Evolutionary conservation across 2,329 filamentous ascomycete species (phyloP), one percentile per base, ranked within the genome.

Genomic region (Colletotrichum sp.): DNA sequence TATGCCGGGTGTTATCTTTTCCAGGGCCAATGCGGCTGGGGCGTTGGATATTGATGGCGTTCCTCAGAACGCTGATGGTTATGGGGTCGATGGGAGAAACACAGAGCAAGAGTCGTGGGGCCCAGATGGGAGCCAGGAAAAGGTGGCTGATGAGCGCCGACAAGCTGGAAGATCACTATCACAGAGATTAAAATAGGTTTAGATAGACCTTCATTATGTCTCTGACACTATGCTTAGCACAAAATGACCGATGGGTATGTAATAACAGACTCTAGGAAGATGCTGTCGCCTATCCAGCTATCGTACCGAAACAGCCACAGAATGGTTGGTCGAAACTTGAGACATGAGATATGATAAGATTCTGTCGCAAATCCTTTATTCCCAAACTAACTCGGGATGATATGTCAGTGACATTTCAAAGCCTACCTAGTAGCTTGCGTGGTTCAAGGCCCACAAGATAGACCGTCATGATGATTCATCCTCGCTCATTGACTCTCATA

Each of bases 1-100:
- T 5, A 16, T 63, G 30, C 75, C 75, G 7, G 71, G 75, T 6
- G n/a, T 76, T 1, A 68, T 77, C 6, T 71, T 77, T 2, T 75
- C 66, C 26, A 48, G 76, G 8, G 76, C 75, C 4, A 78, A 77
- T 16, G 65, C 75, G 2, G 32, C 64, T 1, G 73, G 69, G 1
- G 26, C 69, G 2, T 9, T 75, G 2, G 57, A 73, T 5, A 73
- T 72, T 18, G 69, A 72, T 13, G 73, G 73, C 5, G 63, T 72
- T 22, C 30, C 62, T 6, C 72, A 60, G 15, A 24, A 16, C 8
- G 22, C 48, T 18, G 34, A 12, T 8, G 62, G 22, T 4, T 30
- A 10, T 24, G 44, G 22, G 24, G 12, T 24, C 1, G 26, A 18
- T 15, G 62, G 57, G 5, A 30, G 36, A 18, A 34, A 22, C 4